Conservation (phyloP, 1,284 basidiomycete species). For the Filobasidium uniguttulatum region DNA sequence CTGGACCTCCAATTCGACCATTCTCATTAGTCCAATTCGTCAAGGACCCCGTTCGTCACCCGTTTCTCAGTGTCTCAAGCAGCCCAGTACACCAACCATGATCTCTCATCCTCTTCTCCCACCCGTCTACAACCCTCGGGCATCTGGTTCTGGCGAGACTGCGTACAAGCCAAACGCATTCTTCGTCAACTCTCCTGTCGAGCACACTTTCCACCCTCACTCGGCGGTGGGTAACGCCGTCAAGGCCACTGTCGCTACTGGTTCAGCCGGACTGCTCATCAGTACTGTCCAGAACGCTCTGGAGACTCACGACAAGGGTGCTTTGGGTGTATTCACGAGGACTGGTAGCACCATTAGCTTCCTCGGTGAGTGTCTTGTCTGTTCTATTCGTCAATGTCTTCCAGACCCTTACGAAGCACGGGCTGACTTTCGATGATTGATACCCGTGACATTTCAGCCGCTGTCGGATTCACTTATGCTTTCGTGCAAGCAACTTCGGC, state of each 20-base stretch:
- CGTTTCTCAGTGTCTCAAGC: too few species aligned
- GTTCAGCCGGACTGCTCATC: slow-evolving; percentile 59
- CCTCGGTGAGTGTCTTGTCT: slow-evolving; percentile 55
- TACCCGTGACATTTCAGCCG: slow-evolving; percentile 44
- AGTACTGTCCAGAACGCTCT: slow-evolving; percentile 75
- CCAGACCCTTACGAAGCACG: neutral
- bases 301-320: slow-evolving; percentile 62
- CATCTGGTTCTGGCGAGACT: slow-evolving; percentile 13
- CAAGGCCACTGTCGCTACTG: slow-evolving; percentile 52
- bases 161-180: slow-evolving; percentile 14
- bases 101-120: slow-evolving; percentile 8
- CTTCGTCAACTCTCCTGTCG: slow-evolving; percentile 26
- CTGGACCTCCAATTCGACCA: too few species aligned
- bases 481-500: slow-evolving; percentile 66
- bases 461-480: slow-evolving; percentile 80
- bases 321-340: slow-evolving; percentile 68
- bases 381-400: too few species aligned
- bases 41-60: too few species aligned
- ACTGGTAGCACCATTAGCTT: slow-evolving; percentile 66
- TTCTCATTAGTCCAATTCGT: too few species aligned
- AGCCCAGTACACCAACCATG: too few species aligned
- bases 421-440: neutral
- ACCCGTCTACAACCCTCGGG: slow-evolving; percentile 6
- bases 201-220: slow-evolving; percentile 29
- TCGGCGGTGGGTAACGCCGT: slow-evolving; percentile 39